Evolutionary conservation across 257 asterid species (phyloP).

Genomic region (Anisodus acutangulus): DNA sequence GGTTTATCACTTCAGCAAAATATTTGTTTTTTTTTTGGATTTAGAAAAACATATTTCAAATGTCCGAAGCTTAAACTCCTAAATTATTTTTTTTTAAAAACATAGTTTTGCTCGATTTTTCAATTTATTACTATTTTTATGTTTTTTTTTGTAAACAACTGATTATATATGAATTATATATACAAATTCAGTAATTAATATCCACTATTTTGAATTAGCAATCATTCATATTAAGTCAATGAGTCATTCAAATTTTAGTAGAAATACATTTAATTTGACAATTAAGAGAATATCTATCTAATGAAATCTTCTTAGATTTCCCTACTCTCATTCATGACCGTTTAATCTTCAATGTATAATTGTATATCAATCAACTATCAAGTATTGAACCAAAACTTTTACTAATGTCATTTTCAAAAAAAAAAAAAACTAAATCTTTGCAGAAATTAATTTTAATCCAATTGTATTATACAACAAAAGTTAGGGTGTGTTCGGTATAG

Average conservation of each 20-base stretch:
- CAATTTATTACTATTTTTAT: not conserved
- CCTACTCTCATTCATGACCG: not conserved
- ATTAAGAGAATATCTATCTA: not conserved
- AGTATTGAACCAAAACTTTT: not conserved
- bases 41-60: not conserved
- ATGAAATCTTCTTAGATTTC: conserved; percentile 1
- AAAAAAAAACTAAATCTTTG: not conserved
- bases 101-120: not conserved
- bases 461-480: not conserved
- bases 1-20: not conserved
- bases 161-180: not conserved
- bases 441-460: not conserved
- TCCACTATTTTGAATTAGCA: not conserved
- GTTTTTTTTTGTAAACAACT: no score
- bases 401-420: not conserved
- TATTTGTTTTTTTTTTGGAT: not conserved
- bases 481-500: no score
- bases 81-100: not conserved
- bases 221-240: not conserved
- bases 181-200: not conserved
- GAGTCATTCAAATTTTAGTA: not conserved
- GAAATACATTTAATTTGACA: not conserved
- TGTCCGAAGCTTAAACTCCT: no score
- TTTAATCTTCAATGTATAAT: not conserved
- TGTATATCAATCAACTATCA: not conserved